Evolutionary conservation across 2,329 filamentous ascomycete genomes (phyloP).

Genomic region (Aspergillus tubingensis): DNA sequence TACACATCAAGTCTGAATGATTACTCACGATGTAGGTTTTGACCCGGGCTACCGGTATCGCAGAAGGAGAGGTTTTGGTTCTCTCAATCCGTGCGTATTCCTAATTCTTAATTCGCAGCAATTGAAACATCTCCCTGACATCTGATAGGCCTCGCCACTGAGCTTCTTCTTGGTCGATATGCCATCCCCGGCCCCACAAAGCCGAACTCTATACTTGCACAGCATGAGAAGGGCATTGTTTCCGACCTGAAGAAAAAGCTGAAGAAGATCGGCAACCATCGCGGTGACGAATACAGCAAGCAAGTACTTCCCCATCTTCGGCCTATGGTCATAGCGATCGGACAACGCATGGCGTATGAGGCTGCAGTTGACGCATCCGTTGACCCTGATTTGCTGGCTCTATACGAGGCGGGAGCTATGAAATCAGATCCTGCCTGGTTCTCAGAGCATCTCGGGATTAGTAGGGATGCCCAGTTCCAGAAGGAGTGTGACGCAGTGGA

Average conservation of each 20-base stretch:
- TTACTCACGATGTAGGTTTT: not conserved
- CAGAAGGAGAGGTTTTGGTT: slow-evolving; percentile 25
- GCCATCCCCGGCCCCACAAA: slow-evolving; percentile 18
- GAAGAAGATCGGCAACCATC: slow-evolving; percentile 8
- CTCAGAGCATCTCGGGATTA: slow-evolving; percentile 13
- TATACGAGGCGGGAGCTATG: slow-evolving; percentile 20
- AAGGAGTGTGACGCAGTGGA: slow-evolving; percentile 17
- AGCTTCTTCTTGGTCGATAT: slow-evolving; percentile 29
- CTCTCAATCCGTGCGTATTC: slow-evolving; percentile 23
- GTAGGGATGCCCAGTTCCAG: slow-evolving; percentile 7
- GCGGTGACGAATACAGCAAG: slow-evolving; percentile 23
- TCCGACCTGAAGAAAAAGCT: slow-evolving; percentile 12
- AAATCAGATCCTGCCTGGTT: slow-evolving; percentile 21
- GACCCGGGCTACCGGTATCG: slow-evolving; percentile 14
- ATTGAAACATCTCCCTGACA: slow-evolving; percentile 4
- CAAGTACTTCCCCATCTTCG: slow-evolving; percentile 22
- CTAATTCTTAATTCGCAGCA: not conserved
- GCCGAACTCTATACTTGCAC: slow-evolving; percentile 18
- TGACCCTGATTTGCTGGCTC: slow-evolving; percentile 8
- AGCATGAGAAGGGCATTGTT: slow-evolving; percentile 23
- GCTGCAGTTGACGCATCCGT: slow-evolving; percentile 21
- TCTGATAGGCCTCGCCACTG: slow-evolving; percentile 26
- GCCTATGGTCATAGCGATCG: slow-evolving; percentile 24
- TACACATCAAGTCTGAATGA: no score
- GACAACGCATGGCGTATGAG: slow-evolving; percentile 26